A percentile compares a stretch with the other conserved stretches of the same genome.
Conservation (phyloP, 345 rosid species). For the Salix arbutifolia region DNA sequence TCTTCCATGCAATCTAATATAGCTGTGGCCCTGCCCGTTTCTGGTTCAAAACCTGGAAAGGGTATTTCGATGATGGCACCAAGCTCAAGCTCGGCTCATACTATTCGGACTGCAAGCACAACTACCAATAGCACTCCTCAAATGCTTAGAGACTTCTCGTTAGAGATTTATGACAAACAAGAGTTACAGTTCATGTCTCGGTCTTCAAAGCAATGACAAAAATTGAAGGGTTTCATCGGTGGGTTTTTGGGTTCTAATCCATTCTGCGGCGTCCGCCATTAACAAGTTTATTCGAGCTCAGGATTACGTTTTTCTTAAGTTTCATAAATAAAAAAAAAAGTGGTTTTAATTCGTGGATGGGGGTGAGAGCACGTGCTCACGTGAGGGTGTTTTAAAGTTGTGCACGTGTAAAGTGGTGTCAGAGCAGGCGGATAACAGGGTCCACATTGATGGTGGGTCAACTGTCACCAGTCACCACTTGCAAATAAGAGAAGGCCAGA, state of each 20-base stretch:
- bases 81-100: slow-evolving; percentile 39
- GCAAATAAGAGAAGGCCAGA: not conserved
- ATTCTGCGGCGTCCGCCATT: slow-evolving; percentile 25
- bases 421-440: slow-evolving; percentile 33
- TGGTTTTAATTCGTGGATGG: not conserved
- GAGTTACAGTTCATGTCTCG: slow-evolving; percentile 67
- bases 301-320: not conserved
- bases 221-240: not conserved
- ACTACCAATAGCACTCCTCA: slow-evolving; percentile 28
- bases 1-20: slow-evolving; percentile 47
- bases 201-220: slow-evolving; percentile 45
- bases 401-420: slow-evolving; percentile 65
- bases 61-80: slow-evolving; percentile 51
- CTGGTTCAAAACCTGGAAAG: slow-evolving; percentile 31
- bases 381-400: slow-evolving; percentile 31
- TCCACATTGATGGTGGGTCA: slow-evolving; percentile 49
- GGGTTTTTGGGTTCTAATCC: not conserved
- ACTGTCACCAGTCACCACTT: slow-evolving; percentile 33
- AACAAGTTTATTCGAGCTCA: not conserved
- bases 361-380: slow-evolving; percentile 51
- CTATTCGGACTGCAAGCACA: slow-evolving; percentile 2
- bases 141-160: slow-evolving; percentile 67
- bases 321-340: not conserved
- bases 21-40: slow-evolving; percentile 27
- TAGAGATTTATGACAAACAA: slow-evolving; percentile 66